Evolutionary conservation across 441 rosid species (phyloP).

Genomic region (Raphanus hybrid): DNA sequence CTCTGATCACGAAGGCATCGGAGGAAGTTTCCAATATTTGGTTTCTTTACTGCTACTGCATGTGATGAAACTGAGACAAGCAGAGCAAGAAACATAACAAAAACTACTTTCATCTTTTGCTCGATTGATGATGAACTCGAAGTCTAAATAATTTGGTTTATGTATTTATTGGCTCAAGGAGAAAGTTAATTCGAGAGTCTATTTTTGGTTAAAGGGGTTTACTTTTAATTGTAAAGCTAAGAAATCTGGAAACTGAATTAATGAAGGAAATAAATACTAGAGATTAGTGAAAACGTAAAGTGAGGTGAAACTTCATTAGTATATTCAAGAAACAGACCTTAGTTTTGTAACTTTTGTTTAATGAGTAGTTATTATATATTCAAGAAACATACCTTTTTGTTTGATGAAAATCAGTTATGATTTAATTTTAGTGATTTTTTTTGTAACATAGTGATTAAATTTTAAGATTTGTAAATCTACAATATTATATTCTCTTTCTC

Average conservation of each 20-base stretch:
- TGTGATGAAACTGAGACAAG: constrained; percentile 7
- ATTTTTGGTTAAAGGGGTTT: neutral
- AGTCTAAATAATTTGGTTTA: neutral
- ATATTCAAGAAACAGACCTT: neutral
- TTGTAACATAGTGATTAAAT: no score
- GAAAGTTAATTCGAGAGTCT: neutral
- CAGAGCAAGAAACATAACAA: constrained; percentile 7
- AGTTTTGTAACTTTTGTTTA: no score
- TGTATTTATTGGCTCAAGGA: neutral
- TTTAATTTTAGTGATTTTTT: no score
- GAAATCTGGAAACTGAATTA: neutral
- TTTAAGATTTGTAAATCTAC: neutral
- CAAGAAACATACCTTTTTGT: no score
- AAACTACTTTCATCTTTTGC: constrained; percentile 19
- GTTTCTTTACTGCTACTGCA: neutral
- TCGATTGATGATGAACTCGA: neutral
- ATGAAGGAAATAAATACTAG: neutral
- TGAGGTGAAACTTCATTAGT: neutral
- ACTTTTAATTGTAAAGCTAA: neutral
- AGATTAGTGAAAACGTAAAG: neutral
- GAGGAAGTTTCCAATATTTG: no score
- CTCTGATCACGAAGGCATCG: no score
- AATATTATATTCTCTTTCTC: neutral
- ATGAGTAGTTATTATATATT: no score
- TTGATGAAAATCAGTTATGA: no score